A percentile compares a stretch with the other conserved stretches of the same genome.
These are phyloP conservation scores for Wickerhamomyces sydowiorum DNA, from an alignment of 805 yeast genomes.

Conservation along the genomic window DNA sequence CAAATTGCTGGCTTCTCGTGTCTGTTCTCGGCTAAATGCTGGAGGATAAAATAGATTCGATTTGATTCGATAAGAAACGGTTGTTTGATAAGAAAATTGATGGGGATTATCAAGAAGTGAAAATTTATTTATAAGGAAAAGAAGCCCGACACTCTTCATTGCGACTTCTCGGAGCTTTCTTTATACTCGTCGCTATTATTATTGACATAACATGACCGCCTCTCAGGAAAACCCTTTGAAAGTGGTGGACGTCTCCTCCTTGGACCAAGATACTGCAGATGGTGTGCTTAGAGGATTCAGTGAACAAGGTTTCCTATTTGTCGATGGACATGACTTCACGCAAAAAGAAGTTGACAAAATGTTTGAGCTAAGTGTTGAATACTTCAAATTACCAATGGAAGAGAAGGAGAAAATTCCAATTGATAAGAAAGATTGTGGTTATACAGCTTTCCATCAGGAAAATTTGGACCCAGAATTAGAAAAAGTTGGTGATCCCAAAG, in stretches of 20 bases:
- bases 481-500: slow-evolving; percentile 52
- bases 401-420: slow-evolving; percentile 48
- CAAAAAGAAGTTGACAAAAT: slow-evolving; percentile 45
- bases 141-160: neutral
- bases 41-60: too few relatives aligned
- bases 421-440: slow-evolving; percentile 53
- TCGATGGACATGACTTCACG: slow-evolving; percentile 63
- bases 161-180: too few relatives aligned
- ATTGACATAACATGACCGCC: slow-evolving; percentile 2
- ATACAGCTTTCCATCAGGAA: slow-evolving; percentile 50
- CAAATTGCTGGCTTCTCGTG: too few relatives aligned
- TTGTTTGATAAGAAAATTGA: neutral
- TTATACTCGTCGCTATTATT: too few relatives aligned
- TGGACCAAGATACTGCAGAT: slow-evolving; percentile 38
- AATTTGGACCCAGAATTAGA: slow-evolving; percentile 26
- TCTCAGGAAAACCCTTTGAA: slow-evolving; percentile 38
- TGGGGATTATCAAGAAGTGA: too few relatives aligned
- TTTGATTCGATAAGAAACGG: neutral
- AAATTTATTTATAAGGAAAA: too few relatives aligned
- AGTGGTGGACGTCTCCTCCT: slow-evolving; percentile 50
- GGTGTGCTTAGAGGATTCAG: slow-evolving; percentile 52
- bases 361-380: slow-evolving; percentile 44
- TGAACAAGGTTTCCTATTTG: slow-evolving; percentile 59
- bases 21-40: too few relatives aligned
- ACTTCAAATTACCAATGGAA: slow-evolving; percentile 42